These are phyloP conservation scores for Amylocystis lapponica DNA, from an alignment of 768 basidiomycete genomes.

Conservation along the genomic window DNA sequence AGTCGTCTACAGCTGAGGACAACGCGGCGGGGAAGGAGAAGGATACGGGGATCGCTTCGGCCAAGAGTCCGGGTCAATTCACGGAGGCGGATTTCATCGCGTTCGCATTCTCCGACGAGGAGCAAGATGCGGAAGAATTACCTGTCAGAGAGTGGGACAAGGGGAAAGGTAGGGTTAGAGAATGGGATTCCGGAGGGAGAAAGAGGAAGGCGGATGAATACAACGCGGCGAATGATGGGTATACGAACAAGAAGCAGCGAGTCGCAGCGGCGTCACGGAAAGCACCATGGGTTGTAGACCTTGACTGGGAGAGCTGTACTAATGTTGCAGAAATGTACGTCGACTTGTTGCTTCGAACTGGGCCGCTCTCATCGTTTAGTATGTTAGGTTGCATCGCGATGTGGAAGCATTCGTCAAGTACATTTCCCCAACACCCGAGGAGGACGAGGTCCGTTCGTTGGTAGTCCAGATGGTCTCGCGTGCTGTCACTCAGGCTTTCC, in stretches of 20 bases:
- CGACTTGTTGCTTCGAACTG: neutral
- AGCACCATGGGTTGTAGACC: constrained; percentile 56
- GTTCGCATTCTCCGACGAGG: constrained; percentile 23
- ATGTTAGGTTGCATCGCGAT: constrained; percentile 73
- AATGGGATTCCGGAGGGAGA: constrained; percentile 18
- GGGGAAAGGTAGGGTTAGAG: constrained; percentile 11
- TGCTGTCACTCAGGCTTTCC: constrained; percentile 59
- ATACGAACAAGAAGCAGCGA: constrained; percentile 48
- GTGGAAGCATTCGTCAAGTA: constrained; percentile 80
- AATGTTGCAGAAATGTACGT: constrained; percentile 85
- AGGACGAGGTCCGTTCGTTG: constrained; percentile 79
- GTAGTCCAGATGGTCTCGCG: constrained; percentile 65
- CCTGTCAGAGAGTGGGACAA: constrained; percentile 20
- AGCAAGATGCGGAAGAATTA: constrained; percentile 9
- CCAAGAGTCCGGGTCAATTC: constrained; percentile 8
- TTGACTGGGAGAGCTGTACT: constrained; percentile 68
- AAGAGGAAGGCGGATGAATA: constrained; percentile 46
- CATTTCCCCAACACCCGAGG: constrained; percentile 80
- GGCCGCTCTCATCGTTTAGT: constrained; percentile 8
- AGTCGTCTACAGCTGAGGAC: neutral
- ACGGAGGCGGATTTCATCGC: constrained; percentile 25
- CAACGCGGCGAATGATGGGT: constrained; percentile 45
- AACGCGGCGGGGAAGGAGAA: no score
- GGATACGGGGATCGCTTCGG: neutral
- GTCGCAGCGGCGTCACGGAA: constrained; percentile 47